Evolutionary conservation across 306 rosid genomes (phyloP), one percentile per base, ranked within the genome.

Genomic region (Chamaecrista fasciculata): DNA sequence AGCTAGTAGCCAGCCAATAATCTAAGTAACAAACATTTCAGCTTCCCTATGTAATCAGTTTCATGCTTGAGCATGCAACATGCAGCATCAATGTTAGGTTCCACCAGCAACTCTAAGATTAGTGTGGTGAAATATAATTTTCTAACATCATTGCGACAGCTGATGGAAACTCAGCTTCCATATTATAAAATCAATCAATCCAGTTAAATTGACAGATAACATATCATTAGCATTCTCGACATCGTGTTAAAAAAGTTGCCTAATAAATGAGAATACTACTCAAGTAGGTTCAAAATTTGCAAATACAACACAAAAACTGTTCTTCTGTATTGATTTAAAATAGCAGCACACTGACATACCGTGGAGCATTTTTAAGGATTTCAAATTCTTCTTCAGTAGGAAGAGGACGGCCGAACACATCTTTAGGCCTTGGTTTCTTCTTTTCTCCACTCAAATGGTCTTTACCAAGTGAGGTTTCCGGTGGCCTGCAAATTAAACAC

Each of bases 301-400:
- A 57, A 23, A 57, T 28, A 62, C 31, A 67, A 73, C 28, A 60
- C n/a, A 58, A 20, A 39, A 3, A 25, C 52, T 15, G 60, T 43
- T 23, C 62, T 28, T 63, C 34, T 20, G 20, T 12, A 18, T 24
- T 36, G 15, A 29, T 21, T 18, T 44, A 10, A 1, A 10, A 26
- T 21, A 25, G 43, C 57, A 59, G 51, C 39, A 24, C 15, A 19
- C 44, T 23, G 42, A 76, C 89, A 48, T 78, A 93, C 98, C 89
- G 78, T 7, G 98, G 98, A 26, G 98, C 98, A 76, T 94, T 90
- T 80, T 90, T 94, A 43, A 94, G 82, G 56, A 94, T 67, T 74
- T 85, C 88, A 36, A 94, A 94, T 51, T 94, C 97, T 78, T 94
- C 96, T 79, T 85, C 98, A 4, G 97, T 88, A 20, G 98, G 97